Evolutionary conservation across 2,329 filamentous ascomycete species (phyloP).

Genomic region (Colletotrichum sp.): DNA sequence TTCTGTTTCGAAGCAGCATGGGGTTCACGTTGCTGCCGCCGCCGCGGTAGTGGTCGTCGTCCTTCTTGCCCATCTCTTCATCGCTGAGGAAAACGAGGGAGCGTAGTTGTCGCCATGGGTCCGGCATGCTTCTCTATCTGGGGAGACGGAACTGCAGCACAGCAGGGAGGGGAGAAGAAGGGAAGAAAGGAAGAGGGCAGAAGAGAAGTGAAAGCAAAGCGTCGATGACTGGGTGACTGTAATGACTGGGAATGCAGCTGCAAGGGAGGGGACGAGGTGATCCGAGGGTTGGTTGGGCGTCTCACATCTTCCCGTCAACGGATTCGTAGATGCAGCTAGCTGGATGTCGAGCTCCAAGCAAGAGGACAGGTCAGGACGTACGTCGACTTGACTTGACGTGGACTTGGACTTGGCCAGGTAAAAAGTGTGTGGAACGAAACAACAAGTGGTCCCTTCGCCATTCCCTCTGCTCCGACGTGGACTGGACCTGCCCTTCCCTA

Average conservation of each 20-base stretch:
- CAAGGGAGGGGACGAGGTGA: not conserved
- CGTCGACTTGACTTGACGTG: not conserved
- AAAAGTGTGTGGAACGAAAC: not conserved
- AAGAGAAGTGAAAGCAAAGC: constrained; percentile 2
- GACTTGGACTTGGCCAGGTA: not conserved
- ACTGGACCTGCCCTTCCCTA: not conserved
- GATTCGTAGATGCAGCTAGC: not conserved
- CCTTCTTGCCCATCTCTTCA: constrained; percentile 64
- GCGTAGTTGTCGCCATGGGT: constrained; percentile 32
- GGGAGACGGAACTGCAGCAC: not conserved
- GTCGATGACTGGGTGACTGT: not conserved
- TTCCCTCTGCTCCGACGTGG: not conserved
- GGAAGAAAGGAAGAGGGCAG: not conserved
- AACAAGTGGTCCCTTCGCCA: not conserved
- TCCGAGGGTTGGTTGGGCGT: constrained; percentile 10
- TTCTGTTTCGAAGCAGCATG: constrained; percentile 28
- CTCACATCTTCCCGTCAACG: constrained; percentile 17
- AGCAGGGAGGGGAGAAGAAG: not conserved
- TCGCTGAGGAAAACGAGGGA: constrained; percentile 53
- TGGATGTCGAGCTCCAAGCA: not conserved
- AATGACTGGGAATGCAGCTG: not conserved
- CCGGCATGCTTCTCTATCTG: constrained; percentile 37
- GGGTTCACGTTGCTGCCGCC: not conserved
- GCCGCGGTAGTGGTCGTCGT: constrained; percentile 55
- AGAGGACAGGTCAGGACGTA: not conserved